Base-by-base conservation (phyloP, 306 rosid genomes). In the Cucurbita maxima region DNA sequence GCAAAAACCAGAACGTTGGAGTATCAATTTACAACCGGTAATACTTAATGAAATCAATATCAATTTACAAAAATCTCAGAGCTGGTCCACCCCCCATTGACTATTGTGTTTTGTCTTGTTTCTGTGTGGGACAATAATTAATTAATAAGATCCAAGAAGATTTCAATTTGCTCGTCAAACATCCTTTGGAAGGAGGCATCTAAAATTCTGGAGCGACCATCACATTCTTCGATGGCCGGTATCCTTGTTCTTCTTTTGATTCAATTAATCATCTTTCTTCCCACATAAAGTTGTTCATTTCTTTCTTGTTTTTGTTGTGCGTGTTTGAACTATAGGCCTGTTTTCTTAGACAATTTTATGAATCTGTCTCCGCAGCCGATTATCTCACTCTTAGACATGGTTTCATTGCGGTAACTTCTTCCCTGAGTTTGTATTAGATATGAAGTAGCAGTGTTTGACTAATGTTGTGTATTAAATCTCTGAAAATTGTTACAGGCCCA, bases 301-400 rank as follows among this genome's bases (percentile, higher is more conserved):
- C 34, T 30, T 30, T 30, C 34, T 30, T 30, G 3, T 30, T 30
- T 3, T 30, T 30, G 34, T 30, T 30, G 34, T 30, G 34, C 34
- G 34, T 30, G 34, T 30, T 25, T 7, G 57, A 5, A 7, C 13
- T 69, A 41, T 83, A 88, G 92, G 89, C 70, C 10, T 80, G 80
- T 38, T 81, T 88, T 60, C 60, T 80, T 19, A 73, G 89, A 38
- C 88, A 83, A 45, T 85, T 83, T 76, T 78, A 72, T 59, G 76
- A 57, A 15, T 88, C 92, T 25, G 88, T 88, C 18, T 58, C 84
- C 72, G 81, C 76, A 70, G 85, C 70, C 66, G 92, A 88, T 77
- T 86, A 88, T 71, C 67, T 85, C 72, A 83, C 83, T 75, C 92
- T 88, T 53, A 81, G 89, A 59, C 89, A 83, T 51, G 90, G 92